Evolutionary conservation across 257 asterid species (phyloP), one percentile per base, ranked within the genome.

Genomic region (Rehmannia glutinosa): DNA sequence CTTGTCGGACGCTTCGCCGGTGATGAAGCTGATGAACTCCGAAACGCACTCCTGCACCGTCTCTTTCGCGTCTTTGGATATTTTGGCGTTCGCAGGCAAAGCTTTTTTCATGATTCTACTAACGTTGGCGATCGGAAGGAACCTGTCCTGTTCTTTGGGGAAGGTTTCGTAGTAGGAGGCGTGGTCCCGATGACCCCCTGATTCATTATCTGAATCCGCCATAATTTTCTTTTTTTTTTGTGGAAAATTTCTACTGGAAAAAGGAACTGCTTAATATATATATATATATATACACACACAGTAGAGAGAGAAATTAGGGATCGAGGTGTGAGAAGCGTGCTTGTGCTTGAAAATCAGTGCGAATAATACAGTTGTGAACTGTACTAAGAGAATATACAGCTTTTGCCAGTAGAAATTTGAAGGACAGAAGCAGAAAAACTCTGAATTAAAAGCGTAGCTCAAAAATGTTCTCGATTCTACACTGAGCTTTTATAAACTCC

Each of bases 1-100:
- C 73, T 70, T 75, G 67, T 75, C 73, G 49, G 80, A 70, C 6
- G 80, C 80, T 49, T 75, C 80, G 52, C 80, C 80, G 64, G 80
- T 75, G 60, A 75, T 65, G 73, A 75, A 75, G 68, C 79, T 75
- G 62, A 75, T 69, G 79, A 75, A 75, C 75, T 75, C 79, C 19
- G 80, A 76, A 0, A 76, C 81, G 35, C 81, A 70, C 45, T 76
- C 81, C 23, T 76, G 77, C 38, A 76, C 81, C 41, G 77, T 70
- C 36, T 76, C 81, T 39, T 76, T 76, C 3, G 81, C 81, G 69
- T 76, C 77, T 20, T 76, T 76, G 2, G 81, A 76, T 59, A 76
- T 76, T 17, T 76, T 76, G 12, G 77, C 81, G 77, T 76, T 76
- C 10, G 77, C 77, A 12, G 81, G 81, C 20, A 76, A 35, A n/a